Percentiles rank a stretch among this genome's conserved stretches.
These are phyloP conservation scores for Elaeis guineensis DNA, from an alignment of 176 grass and related monocot species.

Conservation along the genomic window DNA sequence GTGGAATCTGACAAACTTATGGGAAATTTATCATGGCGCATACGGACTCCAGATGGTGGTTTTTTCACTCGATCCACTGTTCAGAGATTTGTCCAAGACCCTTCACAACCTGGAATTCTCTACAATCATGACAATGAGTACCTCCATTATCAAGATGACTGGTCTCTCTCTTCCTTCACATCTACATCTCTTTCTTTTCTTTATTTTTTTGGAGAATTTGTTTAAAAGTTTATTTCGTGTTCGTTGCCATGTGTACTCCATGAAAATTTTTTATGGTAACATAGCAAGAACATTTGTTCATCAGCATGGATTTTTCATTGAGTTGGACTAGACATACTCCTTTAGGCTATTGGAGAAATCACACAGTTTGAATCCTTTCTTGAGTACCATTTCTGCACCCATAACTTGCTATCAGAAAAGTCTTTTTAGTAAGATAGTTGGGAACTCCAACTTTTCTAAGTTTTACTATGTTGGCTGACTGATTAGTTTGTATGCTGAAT, in stretches of 20 bases:
- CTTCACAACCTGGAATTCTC: constrained; percentile 54
- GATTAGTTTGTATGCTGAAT: too few species aligned
- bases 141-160: constrained; percentile 97
- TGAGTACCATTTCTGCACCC: too few species aligned
- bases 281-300: too few species aligned
- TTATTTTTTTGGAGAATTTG: neutral
- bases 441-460: too few species aligned
- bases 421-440: too few species aligned
- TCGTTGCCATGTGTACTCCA: too few species aligned
- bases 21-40: constrained; percentile 70
- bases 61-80: constrained; percentile 67
- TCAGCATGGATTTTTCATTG: too few species aligned
- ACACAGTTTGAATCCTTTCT: too few species aligned
- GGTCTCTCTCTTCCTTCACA: constrained; percentile 28
- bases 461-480: too few species aligned
- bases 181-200: neutral
- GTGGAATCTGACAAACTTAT: constrained; percentile 64
- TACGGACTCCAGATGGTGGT: constrained; percentile 56
- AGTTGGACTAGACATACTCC: too few species aligned
- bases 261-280: neutral
- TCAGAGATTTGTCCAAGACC: constrained; percentile 75
- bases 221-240: neutral
- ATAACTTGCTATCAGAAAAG: too few species aligned
- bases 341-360: too few species aligned
- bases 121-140: constrained; percentile 97